Evolutionary conservation across 257 asterid species (phyloP).

Genomic region (Nicotiana noctiflora): DNA sequence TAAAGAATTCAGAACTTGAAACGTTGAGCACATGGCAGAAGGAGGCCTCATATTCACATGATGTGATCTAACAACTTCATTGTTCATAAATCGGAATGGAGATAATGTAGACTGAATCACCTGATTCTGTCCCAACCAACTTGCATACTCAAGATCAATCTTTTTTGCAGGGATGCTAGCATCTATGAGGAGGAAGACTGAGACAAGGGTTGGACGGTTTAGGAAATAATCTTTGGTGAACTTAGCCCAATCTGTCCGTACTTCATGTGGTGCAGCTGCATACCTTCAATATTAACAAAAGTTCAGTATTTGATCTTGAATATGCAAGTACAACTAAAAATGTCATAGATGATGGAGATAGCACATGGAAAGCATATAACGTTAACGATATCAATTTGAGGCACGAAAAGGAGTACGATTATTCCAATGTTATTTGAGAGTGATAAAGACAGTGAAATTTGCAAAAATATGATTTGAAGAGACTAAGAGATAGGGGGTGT

Average conservation of each 20-base stretch:
- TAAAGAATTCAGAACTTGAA: neutral
- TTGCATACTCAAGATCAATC: slow-evolving; percentile 89
- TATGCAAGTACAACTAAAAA: neutral
- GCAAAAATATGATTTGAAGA: neutral
- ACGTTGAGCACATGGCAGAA: neutral
- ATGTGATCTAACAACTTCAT: neutral
- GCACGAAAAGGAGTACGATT: slow-evolving; percentile 1
- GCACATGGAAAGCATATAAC: neutral
- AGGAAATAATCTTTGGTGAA: slow-evolving; percentile 94
- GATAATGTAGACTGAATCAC: slow-evolving; percentile 24
- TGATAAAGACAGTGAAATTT: neutral
- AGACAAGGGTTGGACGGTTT: slow-evolving; percentile 83
- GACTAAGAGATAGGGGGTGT: neutral
- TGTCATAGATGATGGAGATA: neutral
- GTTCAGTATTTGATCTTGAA: neutral
- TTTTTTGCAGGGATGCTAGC: slow-evolving; percentile 88
- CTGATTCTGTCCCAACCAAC: slow-evolving; percentile 93
- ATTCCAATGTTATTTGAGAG: neutral
- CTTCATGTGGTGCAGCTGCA: slow-evolving; percentile 91
- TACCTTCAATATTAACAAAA: slow-evolving; percentile 35
- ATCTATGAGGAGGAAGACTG: slow-evolving; percentile 92
- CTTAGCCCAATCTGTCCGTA: slow-evolving; percentile 81
- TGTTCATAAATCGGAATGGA: neutral
- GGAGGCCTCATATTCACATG: neutral
- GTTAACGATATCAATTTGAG: neutral